Evolutionary conservation across 1,284 basidiomycete species (phyloP).

Genomic region (Testicularia cyperi): DNA sequence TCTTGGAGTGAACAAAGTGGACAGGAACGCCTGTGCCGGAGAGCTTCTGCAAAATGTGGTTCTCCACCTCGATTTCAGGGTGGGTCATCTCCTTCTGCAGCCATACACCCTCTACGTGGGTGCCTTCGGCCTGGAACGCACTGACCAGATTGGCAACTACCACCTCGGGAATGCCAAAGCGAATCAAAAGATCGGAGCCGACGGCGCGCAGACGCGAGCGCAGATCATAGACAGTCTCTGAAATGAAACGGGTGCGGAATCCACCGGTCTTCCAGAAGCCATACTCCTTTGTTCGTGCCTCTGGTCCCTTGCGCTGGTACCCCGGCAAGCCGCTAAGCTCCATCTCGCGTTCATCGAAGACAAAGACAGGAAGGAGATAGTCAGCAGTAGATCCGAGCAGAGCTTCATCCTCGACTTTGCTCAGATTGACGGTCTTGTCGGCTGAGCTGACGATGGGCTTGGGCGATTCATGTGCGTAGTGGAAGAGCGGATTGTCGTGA

Average conservation of each 20-base stretch:
- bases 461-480: conserved; percentile 46
- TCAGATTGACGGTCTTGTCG: conserved; percentile 32
- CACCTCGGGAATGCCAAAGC: conserved; percentile 64
- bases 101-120: conserved; percentile 53
- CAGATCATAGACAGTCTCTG: conserved; percentile 64
- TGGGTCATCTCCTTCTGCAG: conserved; percentile 54
- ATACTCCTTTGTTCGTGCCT: conserved; percentile 61
- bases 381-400: conserved; percentile 56
- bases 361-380: conserved; percentile 65
- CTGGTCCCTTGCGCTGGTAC: conserved; percentile 57
- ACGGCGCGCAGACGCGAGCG: conserved; percentile 60
- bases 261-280: conserved; percentile 65
- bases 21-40: conserved; percentile 34
- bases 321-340: conserved; percentile 64
- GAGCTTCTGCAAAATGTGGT: conserved; percentile 34
- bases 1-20: conserved; percentile 49
- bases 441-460: conserved; percentile 26
- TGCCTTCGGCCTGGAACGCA: conserved; percentile 42
- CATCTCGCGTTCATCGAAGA: conserved; percentile 65
- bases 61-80: conserved; percentile 43
- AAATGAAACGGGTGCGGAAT: conserved; percentile 62
- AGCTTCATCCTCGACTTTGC: conserved; percentile 37
- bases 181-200: conserved; percentile 64
- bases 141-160: conserved; percentile 42
- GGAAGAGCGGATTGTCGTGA: conserved; percentile 64